Conservation (phyloP, 192 early-diverging fungal species). For the Gonapodya sp. region DNA sequence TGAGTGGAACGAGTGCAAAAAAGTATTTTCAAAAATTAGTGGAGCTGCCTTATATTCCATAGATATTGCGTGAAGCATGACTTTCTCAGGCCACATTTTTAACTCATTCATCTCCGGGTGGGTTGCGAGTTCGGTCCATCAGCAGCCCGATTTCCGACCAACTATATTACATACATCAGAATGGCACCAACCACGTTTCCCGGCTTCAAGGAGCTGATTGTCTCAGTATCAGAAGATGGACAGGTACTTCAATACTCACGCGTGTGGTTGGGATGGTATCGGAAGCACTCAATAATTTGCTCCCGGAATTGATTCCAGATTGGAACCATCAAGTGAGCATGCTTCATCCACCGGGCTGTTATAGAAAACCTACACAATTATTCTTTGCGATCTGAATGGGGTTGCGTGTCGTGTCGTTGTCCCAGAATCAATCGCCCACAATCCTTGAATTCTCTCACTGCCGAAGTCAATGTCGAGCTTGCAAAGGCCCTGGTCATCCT, state of each 20-base stretch:
- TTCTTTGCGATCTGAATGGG: too few relatives aligned
- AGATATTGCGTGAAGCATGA: too few relatives aligned
- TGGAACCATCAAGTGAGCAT: neutral
- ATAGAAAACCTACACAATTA: neutral
- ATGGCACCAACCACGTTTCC: neutral
- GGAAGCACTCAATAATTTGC: neutral
- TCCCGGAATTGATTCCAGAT: neutral
- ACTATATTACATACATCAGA: too few relatives aligned
- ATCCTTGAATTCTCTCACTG: neutral
- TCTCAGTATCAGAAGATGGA: neutral
- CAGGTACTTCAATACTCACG: neutral
- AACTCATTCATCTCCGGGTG: too few relatives aligned
- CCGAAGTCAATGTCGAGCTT: neutral
- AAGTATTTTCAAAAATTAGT: too few relatives aligned
- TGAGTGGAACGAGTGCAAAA: too few relatives aligned
- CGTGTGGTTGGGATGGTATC: too few relatives aligned
- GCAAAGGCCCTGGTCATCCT: neutral
- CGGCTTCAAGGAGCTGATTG: neutral
- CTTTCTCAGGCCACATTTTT: too few relatives aligned
- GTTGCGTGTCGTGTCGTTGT: neutral
- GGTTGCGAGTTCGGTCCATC: too few relatives aligned
- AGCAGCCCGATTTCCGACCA: too few relatives aligned
- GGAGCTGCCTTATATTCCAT: too few relatives aligned
- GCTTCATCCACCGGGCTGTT: neutral
- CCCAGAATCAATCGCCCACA: slow-evolving; percentile 1